Conservation (phyloP, 169 alveolate species). For the Babesia bovis region DNA sequence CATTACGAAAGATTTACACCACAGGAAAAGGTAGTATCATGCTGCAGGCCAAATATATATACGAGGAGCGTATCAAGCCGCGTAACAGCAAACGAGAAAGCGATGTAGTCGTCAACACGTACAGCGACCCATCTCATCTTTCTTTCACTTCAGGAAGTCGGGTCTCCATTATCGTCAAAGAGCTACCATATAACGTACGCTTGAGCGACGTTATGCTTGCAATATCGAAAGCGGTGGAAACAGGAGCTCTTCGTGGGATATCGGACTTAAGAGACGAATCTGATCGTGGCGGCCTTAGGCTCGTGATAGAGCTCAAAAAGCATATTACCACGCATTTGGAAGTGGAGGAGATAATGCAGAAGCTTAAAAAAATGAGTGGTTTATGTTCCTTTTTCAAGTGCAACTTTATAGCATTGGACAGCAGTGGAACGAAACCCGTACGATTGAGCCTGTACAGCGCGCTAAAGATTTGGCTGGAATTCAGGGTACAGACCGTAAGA, state of each 20-base stretch:
- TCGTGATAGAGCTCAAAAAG: slow-evolving; percentile 62
- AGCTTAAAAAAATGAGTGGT: slow-evolving; percentile 32
- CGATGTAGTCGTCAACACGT: slow-evolving; percentile 30
- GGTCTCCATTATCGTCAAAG: slow-evolving; percentile 50
- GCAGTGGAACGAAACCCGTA: slow-evolving; percentile 54
- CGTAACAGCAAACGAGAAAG: slow-evolving; percentile 22
- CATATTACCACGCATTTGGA: slow-evolving; percentile 53
- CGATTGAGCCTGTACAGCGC: slow-evolving; percentile 35
- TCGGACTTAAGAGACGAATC: slow-evolving; percentile 59
- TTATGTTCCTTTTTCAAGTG: slow-evolving; percentile 58
- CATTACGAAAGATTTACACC: slow-evolving; percentile 63
- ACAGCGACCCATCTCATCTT: slow-evolving; percentile 15
- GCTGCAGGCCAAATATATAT: slow-evolving; percentile 57
- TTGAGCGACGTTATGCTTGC: slow-evolving; percentile 51
- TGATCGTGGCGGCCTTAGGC: slow-evolving; percentile 58
- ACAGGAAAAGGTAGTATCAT: slow-evolving; percentile 77
- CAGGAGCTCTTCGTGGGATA: slow-evolving; percentile 48
- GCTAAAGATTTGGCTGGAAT: slow-evolving; percentile 63
- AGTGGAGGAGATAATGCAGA: slow-evolving; percentile 54
- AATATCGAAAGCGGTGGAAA: slow-evolving; percentile 47
- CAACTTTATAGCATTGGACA: slow-evolving; percentile 63
- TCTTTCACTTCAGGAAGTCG: slow-evolving; percentile 57
- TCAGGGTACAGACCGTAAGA: slow-evolving; percentile 41
- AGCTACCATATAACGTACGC: slow-evolving; percentile 62
- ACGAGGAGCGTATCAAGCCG: slow-evolving; percentile 45